These are phyloP conservation scores for Vitis hybrid DNA, from an alignment of 177 flowering plant genomes.

Conservation along the genomic window DNA sequence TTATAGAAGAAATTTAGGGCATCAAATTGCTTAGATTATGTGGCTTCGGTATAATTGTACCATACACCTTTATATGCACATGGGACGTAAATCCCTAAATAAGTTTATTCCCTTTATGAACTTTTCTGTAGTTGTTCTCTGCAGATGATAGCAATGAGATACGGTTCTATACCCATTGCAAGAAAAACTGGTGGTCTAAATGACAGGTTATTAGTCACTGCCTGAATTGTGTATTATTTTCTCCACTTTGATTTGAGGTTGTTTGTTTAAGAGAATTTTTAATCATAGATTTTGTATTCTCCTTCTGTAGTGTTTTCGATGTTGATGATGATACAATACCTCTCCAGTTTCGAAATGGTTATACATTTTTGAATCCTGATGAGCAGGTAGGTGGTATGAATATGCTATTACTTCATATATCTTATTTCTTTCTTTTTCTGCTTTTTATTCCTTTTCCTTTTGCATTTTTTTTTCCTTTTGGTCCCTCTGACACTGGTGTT, in stretches of 20 bases:
- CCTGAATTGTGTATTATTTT: neutral
- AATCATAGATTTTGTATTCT: constrained; percentile 1
- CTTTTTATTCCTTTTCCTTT: too few relatives aligned
- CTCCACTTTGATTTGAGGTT: constrained; percentile 9
- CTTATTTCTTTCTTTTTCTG: neutral
- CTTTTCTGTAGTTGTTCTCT: constrained; percentile 4
- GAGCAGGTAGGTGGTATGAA: constrained; percentile 57
- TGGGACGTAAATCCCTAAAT: neutral
- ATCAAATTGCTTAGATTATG: too few relatives aligned
- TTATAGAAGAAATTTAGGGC: too few relatives aligned
- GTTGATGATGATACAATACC: constrained; percentile 84
- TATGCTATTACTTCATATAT: neutral
- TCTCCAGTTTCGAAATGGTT: constrained; percentile 72
- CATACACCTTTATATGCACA: neutral
- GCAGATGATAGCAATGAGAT: constrained; percentile 99
- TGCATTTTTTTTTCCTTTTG: too few relatives aligned
- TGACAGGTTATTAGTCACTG: constrained; percentile 63
- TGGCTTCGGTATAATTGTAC: neutral
- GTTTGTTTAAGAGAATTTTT: neutral
- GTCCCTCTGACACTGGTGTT: neutral
- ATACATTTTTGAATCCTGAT: constrained; percentile 65
- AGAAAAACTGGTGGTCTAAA: constrained; percentile 92
- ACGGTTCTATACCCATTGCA: constrained; percentile 85
- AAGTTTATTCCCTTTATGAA: constrained; percentile 1
- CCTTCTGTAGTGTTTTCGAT: constrained; percentile 75